Conservation (phyloP, 2,329 filamentous ascomycete species). For the Coleophoma eucalyptorum region DNA sequence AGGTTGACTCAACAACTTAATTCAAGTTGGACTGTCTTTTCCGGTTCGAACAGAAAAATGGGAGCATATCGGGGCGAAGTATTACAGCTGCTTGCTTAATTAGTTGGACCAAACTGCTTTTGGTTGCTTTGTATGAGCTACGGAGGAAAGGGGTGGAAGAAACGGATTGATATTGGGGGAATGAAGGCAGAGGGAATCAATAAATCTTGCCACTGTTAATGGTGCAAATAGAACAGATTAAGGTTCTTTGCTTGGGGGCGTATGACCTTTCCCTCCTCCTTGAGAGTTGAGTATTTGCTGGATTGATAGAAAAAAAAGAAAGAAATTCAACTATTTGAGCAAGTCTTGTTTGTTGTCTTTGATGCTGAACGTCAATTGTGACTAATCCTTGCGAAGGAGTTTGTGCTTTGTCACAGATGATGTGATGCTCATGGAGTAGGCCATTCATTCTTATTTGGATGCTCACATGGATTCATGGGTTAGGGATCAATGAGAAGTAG, state of each 20-base stretch:
- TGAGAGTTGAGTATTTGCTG: neutral
- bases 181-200: neutral
- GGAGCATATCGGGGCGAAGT: neutral
- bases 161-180: slow-evolving; percentile 3
- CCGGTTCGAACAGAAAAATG: too few relatives aligned
- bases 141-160: slow-evolving; percentile 1
- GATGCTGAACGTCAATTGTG: too few relatives aligned
- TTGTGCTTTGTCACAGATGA: too few relatives aligned
- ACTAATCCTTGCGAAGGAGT: too few relatives aligned
- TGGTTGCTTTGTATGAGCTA: slow-evolving; percentile 15
- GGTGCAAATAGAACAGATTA: slow-evolving; percentile 1
- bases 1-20: slow-evolving; percentile 4
- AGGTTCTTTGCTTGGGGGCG: neutral
- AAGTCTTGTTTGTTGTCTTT: too few relatives aligned
- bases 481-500: too few relatives aligned
- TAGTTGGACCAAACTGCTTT: slow-evolving; percentile 16
- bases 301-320: neutral
- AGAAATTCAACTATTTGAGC: too few relatives aligned
- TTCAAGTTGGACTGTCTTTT: neutral
- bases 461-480: too few relatives aligned
- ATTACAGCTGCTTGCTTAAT: slow-evolving; percentile 7
- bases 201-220: slow-evolving; percentile 1
- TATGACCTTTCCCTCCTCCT: neutral
- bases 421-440: too few relatives aligned
- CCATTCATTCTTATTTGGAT: too few relatives aligned